Base-by-base conservation (phyloP, 352 stramenopile genomes). In the Globisporangium camurandrum region DNA sequence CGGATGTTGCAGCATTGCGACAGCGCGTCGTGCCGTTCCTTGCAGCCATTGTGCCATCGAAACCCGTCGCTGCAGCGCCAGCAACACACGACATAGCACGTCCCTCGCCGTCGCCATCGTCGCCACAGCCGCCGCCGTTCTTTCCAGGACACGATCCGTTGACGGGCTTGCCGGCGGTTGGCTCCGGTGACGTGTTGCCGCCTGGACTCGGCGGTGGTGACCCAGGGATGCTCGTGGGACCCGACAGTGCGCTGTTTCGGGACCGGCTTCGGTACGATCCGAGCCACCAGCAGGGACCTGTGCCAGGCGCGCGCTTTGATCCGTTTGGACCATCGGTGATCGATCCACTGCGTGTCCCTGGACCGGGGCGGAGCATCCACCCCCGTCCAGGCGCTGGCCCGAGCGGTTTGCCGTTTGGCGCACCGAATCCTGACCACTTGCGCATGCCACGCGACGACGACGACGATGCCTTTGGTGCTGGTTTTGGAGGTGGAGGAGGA, bases 221-320 rank as follows among this genome's bases (percentile, higher is more conserved):
- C 22, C 71, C 78, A 6, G 72, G 82, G 46, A 86, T 84, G 61
- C 53, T 88, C 20, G 80, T 94, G 17, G 83, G 83, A 10, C 83
- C 83, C 0, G 61, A 84, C 53, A 82, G 89, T 26, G 72, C 76
- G 1, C 55, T 94, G 4, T 94, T 94, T 42, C 76, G 78, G 2
- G 63, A 61, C 26, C 78, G n/a, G n/a, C n/a, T n/a, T n/a, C n/a
- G 68, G 17, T 61, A 67, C 10, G 71, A 88, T 56, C 71, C 80
- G 19, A 75, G 59, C 2, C n/a, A n/a, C n/a, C n/a, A n/a, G n/a
- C 49, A 54, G 17, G 83, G 80, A 27, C 73, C 79, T 10, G 67
- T 92, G 4, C 83, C 80, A 51, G 80, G 80, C 0, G 72, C 83
- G 36, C 80, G 83, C 2, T 94, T 94, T 39, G 83, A 94, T 56